Percentiles rank a stretch among this genome's conserved stretches.
phyloP scores from a whole-genome alignment of 2,329 filamentous ascomycete species.

The Chrysoporthe puriensis region DNA sequence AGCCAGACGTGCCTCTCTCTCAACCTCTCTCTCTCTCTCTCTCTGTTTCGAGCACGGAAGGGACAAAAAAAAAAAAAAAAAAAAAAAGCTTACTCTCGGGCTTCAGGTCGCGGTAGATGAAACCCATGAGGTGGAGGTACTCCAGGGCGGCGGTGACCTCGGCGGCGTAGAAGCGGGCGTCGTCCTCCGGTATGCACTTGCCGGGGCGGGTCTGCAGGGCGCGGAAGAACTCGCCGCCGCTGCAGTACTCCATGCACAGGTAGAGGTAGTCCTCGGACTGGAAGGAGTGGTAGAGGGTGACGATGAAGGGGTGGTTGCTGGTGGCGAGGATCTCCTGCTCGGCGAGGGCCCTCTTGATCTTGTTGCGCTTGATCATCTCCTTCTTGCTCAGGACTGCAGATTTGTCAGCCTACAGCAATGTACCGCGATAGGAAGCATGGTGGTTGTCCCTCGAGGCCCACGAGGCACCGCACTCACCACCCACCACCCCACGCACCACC shows the following conservation, averaged over 20 bases:
- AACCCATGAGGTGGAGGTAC: constrained; percentile 98
- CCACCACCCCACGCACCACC: too few species aligned
- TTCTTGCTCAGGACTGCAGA: constrained; percentile 91
- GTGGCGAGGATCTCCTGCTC: constrained; percentile 98
- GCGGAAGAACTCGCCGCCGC: constrained; percentile 96
- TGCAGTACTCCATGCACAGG: constrained; percentile 99
- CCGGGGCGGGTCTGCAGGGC: constrained; percentile 94
- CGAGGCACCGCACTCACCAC: too few species aligned
- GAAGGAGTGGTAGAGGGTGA: constrained; percentile 98
- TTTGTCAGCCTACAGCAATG: constrained; percentile 40
- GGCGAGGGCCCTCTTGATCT: constrained; percentile 96
- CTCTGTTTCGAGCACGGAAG: not conserved
- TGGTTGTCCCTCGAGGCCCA: too few species aligned
- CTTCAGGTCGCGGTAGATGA: constrained; percentile 97
- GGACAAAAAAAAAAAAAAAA: too few species aligned
- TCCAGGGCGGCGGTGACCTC: constrained; percentile 96
- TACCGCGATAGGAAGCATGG: too few species aligned
- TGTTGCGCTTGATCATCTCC: constrained; percentile 99
- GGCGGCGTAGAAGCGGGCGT: constrained; percentile 94
- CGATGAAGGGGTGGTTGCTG: constrained; percentile 98
- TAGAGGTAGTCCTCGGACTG: constrained; percentile 98
- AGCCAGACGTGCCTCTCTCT: constrained; percentile 23
- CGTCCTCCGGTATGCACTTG: constrained; percentile 96
- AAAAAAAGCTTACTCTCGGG: constrained; percentile 67
- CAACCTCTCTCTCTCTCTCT: too few species aligned